These are phyloP conservation scores for Neopestalotiopsis clavispora DNA, from an alignment of 2,329 filamentous ascomycete species.

Conservation along the genomic window DNA sequence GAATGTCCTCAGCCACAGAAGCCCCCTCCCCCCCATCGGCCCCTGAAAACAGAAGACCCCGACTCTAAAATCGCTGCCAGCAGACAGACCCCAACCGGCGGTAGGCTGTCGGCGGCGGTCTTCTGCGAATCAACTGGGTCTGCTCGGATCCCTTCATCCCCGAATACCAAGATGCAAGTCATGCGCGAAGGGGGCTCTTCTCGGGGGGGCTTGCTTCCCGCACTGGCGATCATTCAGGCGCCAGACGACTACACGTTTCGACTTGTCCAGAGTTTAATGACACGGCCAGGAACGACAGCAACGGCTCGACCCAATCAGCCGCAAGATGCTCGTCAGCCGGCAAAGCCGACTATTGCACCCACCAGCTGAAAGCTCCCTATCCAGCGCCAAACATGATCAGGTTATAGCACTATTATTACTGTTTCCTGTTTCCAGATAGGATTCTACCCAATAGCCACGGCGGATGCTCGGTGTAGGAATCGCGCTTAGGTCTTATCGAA, in stretches of 20 bases:
- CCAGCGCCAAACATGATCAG: background rate
- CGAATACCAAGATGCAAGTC: constrained; percentile 15
- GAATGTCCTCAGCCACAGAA: constrained; percentile 6
- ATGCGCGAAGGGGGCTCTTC: background rate
- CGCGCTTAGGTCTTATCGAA: background rate
- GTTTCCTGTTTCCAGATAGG: background rate
- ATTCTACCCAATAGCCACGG: background rate
- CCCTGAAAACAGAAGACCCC: background rate
- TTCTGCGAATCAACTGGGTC: background rate
- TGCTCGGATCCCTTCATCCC: constrained; percentile 13
- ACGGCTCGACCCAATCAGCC: background rate
- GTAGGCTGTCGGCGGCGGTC: background rate
- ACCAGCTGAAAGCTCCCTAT: background rate
- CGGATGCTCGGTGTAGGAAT: background rate
- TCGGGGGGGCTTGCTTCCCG: background rate
- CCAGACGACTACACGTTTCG: constrained; percentile 15
- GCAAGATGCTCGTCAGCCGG: background rate
- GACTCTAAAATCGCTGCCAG: background rate
- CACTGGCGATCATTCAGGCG: constrained; percentile 11
- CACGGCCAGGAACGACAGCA: background rate
- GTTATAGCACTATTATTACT: background rate
- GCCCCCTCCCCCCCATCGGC: background rate
- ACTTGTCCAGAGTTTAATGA: constrained; percentile 2
- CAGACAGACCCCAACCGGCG: no score
- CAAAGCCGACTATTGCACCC: background rate